Percentiles rank a stretch among this genome's conserved stretches.
Conservation (phyloP, 2,329 filamentous ascomycete species). For the Clarireedia paspali region DNA sequence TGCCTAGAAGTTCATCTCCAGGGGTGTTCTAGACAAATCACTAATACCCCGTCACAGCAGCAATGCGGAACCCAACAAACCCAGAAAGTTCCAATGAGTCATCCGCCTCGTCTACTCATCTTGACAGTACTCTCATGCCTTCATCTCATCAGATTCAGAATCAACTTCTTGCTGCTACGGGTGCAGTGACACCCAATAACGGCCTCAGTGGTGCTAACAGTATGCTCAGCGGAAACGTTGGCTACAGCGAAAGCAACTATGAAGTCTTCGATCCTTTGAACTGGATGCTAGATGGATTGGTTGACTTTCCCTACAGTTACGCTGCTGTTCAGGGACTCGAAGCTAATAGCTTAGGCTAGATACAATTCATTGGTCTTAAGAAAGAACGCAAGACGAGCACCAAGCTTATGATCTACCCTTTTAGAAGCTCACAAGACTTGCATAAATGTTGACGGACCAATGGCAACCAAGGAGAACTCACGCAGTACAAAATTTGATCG, state of each 20-base stretch:
- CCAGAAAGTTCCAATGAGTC: constrained; percentile 72
- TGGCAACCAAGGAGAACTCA: too few relatives aligned
- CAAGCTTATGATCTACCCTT: not conserved
- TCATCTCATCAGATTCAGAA: constrained; percentile 23
- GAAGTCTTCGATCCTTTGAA: constrained; percentile 89
- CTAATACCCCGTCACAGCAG: constrained; percentile 37
- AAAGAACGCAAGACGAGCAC: not conserved
- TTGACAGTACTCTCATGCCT: constrained; percentile 51
- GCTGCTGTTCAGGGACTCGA: constrained; percentile 45
- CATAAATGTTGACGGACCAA: too few relatives aligned
- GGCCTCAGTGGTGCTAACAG: constrained; percentile 17
- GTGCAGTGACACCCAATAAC: constrained; percentile 20
- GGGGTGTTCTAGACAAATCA: not conserved
- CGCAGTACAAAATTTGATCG: too few relatives aligned
- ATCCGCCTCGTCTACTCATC: constrained; percentile 58
- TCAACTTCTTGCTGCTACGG: constrained; percentile 19
- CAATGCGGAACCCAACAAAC: constrained; percentile 79
- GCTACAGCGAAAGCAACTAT: constrained; percentile 63
- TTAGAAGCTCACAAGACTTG: too few relatives aligned
- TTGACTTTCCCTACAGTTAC: constrained; percentile 70
- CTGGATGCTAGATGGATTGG: constrained; percentile 83
- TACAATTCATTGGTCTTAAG: too few relatives aligned
- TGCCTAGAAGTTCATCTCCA: not conserved
- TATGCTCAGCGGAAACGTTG: constrained; percentile 29
- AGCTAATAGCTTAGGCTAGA: constrained; percentile 23